Conservation (phyloP, 352 stramenopile species). For the Pythium monospermum region DNA sequence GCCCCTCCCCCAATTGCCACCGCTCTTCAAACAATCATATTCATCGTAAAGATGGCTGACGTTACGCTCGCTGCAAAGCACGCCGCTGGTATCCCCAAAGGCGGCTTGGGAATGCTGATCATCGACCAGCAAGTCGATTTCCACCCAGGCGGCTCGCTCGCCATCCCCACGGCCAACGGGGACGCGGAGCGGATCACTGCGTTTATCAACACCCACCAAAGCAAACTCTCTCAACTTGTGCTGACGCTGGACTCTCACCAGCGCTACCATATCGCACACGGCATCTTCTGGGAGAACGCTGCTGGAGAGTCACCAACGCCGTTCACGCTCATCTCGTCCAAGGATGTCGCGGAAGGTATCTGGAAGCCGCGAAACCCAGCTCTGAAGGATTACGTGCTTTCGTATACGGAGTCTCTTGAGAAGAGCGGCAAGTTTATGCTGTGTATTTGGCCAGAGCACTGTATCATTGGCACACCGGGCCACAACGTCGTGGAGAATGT, state of each 20-base stretch:
- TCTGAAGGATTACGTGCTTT: constrained; percentile 81
- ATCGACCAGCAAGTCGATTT: constrained; percentile 97
- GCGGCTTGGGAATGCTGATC: constrained; percentile 48
- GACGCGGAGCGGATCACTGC: constrained; percentile 87
- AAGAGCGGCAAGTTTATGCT: constrained; percentile 87
- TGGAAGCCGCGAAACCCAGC: constrained; percentile 59
- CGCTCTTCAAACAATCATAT: no score
- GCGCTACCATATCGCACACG: constrained; percentile 94
- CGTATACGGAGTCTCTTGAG: constrained; percentile 91
- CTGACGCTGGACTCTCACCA: constrained; percentile 96
- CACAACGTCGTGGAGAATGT: constrained; percentile 88
- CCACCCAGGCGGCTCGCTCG: constrained; percentile 92
- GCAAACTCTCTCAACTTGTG: constrained; percentile 79
- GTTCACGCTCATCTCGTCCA: constrained; percentile 91
- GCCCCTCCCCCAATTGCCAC: no score
- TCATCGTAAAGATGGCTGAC: constrained; percentile 9
- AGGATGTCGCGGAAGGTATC: constrained; percentile 61
- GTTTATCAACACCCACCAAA: constrained; percentile 78
- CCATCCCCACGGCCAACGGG: constrained; percentile 88
- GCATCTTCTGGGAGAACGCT: constrained; percentile 88
- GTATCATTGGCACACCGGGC: constrained; percentile 88
- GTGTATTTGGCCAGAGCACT: constrained; percentile 97
- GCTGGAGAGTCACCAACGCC: constrained; percentile 65
- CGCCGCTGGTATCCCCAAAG: constrained; percentile 31
- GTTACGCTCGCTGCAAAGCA: constrained; percentile 29